phyloP scores from a whole-genome alignment of 1,284 basidiomycete species.

The Ceratobasidium sp. region DNA sequence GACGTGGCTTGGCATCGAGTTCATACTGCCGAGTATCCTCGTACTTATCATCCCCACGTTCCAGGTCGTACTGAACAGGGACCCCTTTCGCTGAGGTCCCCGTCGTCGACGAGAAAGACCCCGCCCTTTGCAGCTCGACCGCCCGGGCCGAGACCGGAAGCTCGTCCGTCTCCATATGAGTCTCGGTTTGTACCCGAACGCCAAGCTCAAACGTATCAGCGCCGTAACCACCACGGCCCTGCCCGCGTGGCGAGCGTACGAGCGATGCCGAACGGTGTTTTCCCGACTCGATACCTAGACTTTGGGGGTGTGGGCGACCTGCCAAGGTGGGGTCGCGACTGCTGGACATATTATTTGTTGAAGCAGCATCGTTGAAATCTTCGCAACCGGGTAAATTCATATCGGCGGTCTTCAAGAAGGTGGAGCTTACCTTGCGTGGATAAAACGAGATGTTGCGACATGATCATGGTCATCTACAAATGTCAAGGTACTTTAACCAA shows the following conservation, averaged over 20 bases:
- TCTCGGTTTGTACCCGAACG: slow-evolving; percentile 39
- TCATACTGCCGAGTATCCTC: slow-evolving; percentile 29
- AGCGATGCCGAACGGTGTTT: slow-evolving; percentile 5
- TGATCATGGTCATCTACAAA: slow-evolving; percentile 36
- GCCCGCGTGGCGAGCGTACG: slow-evolving; percentile 1
- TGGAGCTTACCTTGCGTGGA: slow-evolving; percentile 30
- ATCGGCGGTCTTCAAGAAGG: not conserved
- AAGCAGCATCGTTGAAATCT: slow-evolving; percentile 29
- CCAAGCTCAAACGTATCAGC: slow-evolving; percentile 41
- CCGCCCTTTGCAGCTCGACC: slow-evolving; percentile 9
- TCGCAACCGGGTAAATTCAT: not conserved
- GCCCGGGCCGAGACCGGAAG: not conserved
- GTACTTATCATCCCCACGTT: slow-evolving; percentile 25
- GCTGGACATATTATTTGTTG: slow-evolving; percentile 19
- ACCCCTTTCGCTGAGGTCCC: slow-evolving; percentile 6
- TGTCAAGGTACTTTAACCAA: not conserved
- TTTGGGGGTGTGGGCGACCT: not conserved
- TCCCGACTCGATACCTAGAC: slow-evolving; percentile 9
- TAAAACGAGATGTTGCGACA: slow-evolving; percentile 37
- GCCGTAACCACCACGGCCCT: slow-evolving; percentile 3
- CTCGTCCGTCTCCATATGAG: slow-evolving; percentile 31
- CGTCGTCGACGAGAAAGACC: slow-evolving; percentile 24
- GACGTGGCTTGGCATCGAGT: slow-evolving; percentile 34
- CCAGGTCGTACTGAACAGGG: slow-evolving; percentile 31
- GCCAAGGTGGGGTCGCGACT: slow-evolving; percentile 19